Base-by-base conservation (phyloP, 306 rosid species). In the Corylus americana region DNA sequence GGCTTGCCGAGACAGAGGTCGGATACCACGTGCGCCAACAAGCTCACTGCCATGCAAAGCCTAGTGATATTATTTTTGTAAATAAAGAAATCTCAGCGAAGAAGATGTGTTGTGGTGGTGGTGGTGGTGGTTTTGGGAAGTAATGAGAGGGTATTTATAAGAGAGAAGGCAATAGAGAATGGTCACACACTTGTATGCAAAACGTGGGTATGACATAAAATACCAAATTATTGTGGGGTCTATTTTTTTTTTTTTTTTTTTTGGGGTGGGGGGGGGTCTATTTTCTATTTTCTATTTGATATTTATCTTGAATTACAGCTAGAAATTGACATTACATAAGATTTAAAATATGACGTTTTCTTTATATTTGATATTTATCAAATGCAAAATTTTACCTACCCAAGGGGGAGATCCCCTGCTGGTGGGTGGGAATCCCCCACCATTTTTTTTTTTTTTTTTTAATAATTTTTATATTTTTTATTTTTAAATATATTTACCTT, bases 1-100 rank as follows among this genome's bases (percentile, higher is more conserved):
- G 97, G 99, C 90, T 95, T 95, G 79, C 96, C 99, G 20, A 95
- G 98, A 79, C 96, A 93, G 89, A 95, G 99, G 84, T 95, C 99
- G 27, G 98, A 95, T 79, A 96, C 86, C 84, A 91, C 97, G 79
- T 85, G 86, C 31, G 88, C 69, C 79, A 90, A 85, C 79, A 90
- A 89, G 85, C 84, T 93, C 88, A 93, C 96, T 91, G 93, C 99
- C 99, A 96, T 96, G 76, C 99, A 96, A 90, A 7, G 57, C 11
- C 53, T 50, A 73, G 48, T 8, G 61, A 73, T 0, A 53, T 12
- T 35, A 39, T 31, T 31, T 31, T 31, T 31, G 35, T 31, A 2
- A 44, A 42, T n/a, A 55, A 11, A 48, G 59, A 48, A 71, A 70
- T 57, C 39, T 49, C 9, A 9, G 73, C 62, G 25, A 51, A 2